Percentiles rank a stretch among this genome's conserved stretches.
Conservation (phyloP, 768 basidiomycete genomes). For the Porpolomopsis calyptriformis region DNA sequence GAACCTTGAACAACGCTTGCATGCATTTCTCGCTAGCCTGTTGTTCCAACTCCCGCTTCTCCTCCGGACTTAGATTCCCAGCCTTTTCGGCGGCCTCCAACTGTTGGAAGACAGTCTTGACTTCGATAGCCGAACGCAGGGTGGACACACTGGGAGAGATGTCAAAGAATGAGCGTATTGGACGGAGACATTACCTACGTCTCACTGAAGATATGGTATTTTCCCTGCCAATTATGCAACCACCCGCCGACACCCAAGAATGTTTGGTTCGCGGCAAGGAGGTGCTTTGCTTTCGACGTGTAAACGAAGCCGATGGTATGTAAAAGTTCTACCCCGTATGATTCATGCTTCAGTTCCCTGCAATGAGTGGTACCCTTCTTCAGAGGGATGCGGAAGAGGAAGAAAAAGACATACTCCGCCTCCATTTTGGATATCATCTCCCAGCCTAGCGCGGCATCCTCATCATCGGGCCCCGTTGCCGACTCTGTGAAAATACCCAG, state of each 20-base stretch:
- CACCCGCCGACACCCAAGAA: constrained; percentile 85
- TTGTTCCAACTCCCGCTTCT: constrained; percentile 76
- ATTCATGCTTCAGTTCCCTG: constrained; percentile 76
- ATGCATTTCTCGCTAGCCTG: constrained; percentile 90
- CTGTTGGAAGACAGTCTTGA: constrained; percentile 85
- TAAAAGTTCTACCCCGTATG: constrained; percentile 78
- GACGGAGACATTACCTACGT: constrained; percentile 44
- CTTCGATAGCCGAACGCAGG: constrained; percentile 74
- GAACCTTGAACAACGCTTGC: constrained; percentile 81
- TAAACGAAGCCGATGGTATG: constrained; percentile 86
- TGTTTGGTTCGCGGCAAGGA: constrained; percentile 59
- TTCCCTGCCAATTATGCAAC: constrained; percentile 86
- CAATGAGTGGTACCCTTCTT: constrained; percentile 5
- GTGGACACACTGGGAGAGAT: constrained; percentile 59
- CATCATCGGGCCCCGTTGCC: constrained; percentile 57
- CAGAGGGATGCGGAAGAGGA: constrained; percentile 1
- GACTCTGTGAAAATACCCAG: constrained; percentile 83
- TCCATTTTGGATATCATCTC: constrained; percentile 69
- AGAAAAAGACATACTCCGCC: constrained; percentile 51
- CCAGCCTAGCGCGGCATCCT: constrained; percentile 63
- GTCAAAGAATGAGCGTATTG: constrained; percentile 1
- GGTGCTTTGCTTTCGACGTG: constrained; percentile 70
- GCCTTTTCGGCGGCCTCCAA: constrained; percentile 84
- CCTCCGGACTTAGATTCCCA: constrained; percentile 67
- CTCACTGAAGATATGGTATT: constrained; percentile 89